Percentiles rank a stretch among this genome's conserved stretches.
Conservation (phyloP, 352 stramenopile genomes). For the Phytophthora chlamydospora region DNA sequence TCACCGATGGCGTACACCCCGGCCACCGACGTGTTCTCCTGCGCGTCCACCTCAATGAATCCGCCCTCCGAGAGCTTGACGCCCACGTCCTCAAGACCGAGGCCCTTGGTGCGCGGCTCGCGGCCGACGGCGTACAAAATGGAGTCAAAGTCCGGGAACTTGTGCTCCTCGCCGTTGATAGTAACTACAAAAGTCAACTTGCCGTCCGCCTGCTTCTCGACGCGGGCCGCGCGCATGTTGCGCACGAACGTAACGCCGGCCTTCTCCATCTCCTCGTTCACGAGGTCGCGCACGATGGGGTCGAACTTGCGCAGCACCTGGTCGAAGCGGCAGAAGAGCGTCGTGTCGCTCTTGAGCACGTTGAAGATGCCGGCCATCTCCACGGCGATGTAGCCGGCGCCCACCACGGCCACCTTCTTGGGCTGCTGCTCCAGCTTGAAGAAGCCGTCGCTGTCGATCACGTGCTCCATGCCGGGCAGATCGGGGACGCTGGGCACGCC, state of each 20-base stretch:
- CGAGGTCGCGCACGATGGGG: conserved; percentile 79
- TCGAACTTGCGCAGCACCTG: conserved; percentile 92
- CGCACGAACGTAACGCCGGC: conserved; percentile 67
- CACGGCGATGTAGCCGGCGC: conserved; percentile 97
- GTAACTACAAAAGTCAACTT: conserved; percentile 73
- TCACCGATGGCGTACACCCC: conserved; percentile 94
- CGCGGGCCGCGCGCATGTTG: conserved; percentile 63
- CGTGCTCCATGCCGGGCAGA: conserved; percentile 91
- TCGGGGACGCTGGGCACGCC: conserved; percentile 87
- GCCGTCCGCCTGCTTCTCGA: conserved; percentile 87
- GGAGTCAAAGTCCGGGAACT: conserved; percentile 55
- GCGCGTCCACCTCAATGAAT: conserved; percentile 92
- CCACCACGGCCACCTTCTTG: conserved; percentile 93
- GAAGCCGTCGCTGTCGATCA: conserved; percentile 97
- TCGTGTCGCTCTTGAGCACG: conserved; percentile 91
- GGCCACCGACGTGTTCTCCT: conserved; percentile 89
- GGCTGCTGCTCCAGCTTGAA: conserved; percentile 95
- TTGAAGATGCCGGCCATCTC: conserved; percentile 97
- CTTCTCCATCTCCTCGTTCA: conserved; percentile 82
- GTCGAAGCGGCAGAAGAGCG: conserved; percentile 89
- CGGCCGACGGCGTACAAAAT: conserved; percentile 87
- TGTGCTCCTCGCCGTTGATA: conserved; percentile 61
- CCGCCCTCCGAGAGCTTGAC: conserved; percentile 76
- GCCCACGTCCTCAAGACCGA: conserved; percentile 84
- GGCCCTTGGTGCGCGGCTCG: conserved; percentile 80